Base-by-base conservation (phyloP, 1,284 basidiomycete genomes). In the Pterula multifida region DNA sequence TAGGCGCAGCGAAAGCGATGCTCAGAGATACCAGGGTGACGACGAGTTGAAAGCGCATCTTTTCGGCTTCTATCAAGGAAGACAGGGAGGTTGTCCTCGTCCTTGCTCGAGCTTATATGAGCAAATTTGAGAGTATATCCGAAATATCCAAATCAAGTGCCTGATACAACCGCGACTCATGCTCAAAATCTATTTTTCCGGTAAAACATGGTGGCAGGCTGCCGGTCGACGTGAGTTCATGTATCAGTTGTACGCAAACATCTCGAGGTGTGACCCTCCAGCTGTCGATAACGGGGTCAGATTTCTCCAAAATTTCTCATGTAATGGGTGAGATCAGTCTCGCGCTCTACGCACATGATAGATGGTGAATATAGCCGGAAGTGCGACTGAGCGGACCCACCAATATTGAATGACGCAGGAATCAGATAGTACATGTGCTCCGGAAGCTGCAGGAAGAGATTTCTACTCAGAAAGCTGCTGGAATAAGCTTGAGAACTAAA, bases 311-410 rank as follows among this genome's bases (percentile, higher is more conserved):
- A 6, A 6, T 32, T 32, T 32, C 15, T 32, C 28, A 6, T 32
- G 28, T 15, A 32, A n/a, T n/a, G n/a, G n/a, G 28, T 6, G 28
- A 32, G 28, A 32, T 6, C 28, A 15, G 28, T 6, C 28, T 32
- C 28, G 6, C 15, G 28, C 12, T 12, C 51, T 26, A 15, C 57
- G 49, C 35, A 50, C 57, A 3, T 65, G 32, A 3, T 61, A 19
- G 3, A n/a, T n/a, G n/a, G n/a, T n/a, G n/a, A n/a, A n/a, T n/a
- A n/a, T n/a, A n/a, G n/a, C n/a, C n/a, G n/a, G n/a, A n/a, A n/a
- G n/a, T n/a, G n/a, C n/a, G n/a, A n/a, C n/a, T n/a, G n/a, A n/a
- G n/a, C n/a, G n/a, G n/a, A n/a, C n/a, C n/a, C n/a, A n/a, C n/a
- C n/a, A n/a, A n/a, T n/a, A n/a, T n/a, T n/a, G n/a, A n/a, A n/a